Conservation (phyloP, 129 eudicot genomes). For the Centaurea solstitialis region DNA sequence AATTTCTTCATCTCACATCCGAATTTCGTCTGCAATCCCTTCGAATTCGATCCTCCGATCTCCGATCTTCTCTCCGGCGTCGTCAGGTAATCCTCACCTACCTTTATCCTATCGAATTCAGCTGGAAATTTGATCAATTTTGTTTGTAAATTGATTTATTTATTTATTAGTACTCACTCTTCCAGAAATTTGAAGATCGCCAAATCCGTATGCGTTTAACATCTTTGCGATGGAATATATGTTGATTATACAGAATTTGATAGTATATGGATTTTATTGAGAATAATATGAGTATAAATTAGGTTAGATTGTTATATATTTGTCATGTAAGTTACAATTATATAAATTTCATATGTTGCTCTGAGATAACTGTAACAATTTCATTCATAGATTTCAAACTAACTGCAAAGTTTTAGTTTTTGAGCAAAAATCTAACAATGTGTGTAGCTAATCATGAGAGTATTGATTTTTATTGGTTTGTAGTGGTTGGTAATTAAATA, state of each 20-base stretch:
- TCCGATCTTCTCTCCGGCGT: constrained; percentile 19
- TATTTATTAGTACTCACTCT: not conserved
- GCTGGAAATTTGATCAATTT: not conserved
- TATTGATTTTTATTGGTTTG: not conserved
- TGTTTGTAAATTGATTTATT: not conserved
- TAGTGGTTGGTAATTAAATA: not conserved
- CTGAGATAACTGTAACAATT: not conserved
- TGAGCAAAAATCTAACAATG: not conserved
- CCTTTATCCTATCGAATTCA: not conserved
- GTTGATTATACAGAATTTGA: not conserved
- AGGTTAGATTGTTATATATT: not conserved
- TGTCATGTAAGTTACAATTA: not conserved
- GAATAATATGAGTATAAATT: not conserved
- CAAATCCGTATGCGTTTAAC: not conserved
- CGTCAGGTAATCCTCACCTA: constrained; percentile 16
- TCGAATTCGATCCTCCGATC: constrained; percentile 13
- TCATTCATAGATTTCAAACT: not conserved
- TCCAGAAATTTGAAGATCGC: not conserved
- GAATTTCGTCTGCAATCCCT: not conserved
- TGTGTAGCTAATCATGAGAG: not conserved
- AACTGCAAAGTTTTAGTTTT: not conserved
- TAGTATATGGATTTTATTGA: not conserved
- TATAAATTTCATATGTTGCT: not conserved
- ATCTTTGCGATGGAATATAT: not conserved
- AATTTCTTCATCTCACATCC: not conserved